Evolutionary conservation across 371 early-diverging fungal genomes (phyloP).

Genomic region (Furculomyces boomerangus): DNA sequence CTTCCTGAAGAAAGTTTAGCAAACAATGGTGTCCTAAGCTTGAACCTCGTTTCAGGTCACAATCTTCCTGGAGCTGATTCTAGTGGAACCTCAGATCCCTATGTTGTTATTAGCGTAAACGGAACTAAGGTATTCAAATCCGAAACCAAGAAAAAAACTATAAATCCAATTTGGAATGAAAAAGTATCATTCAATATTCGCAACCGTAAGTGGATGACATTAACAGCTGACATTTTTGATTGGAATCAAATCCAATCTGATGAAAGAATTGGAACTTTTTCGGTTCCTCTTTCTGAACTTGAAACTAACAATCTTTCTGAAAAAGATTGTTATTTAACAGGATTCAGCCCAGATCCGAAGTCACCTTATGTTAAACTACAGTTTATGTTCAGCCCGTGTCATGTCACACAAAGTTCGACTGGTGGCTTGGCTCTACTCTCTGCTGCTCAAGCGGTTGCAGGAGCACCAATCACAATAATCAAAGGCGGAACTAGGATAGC

Average conservation of each 20-base stretch:
- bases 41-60: constrained; percentile 20
- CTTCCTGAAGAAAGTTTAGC: constrained; percentile 18
- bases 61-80: constrained; percentile 28
- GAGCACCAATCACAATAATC: constrained; percentile 30
- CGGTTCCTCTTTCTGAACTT: constrained; percentile 32
- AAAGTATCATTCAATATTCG: constrained; percentile 47
- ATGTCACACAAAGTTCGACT: constrained; percentile 22
- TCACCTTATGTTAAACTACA: constrained; percentile 19
- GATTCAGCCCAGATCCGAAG: constrained; percentile 12
- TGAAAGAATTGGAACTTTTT: constrained; percentile 23
- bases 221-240: constrained; percentile 58
- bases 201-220: constrained; percentile 26
- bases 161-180: constrained; percentile 76
- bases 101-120: constrained; percentile 46
- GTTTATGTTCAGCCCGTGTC: constrained; percentile 22
- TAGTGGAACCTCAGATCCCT: constrained; percentile 67
- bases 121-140: constrained; percentile 65
- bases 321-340: constrained; percentile 24
- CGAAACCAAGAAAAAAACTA: constrained; percentile 48
- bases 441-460: constrained; percentile 26
- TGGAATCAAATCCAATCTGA: constrained; percentile 55
- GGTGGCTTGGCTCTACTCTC: constrained; percentile 21
- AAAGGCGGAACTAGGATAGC: constrained; percentile 30
- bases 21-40: constrained; percentile 18
- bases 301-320: constrained; percentile 20